Evolutionary conservation across 192 early-diverging fungal genomes (phyloP), one percentile per base, ranked within the genome.

Genomic region (Coemansia aciculifera): DNA sequence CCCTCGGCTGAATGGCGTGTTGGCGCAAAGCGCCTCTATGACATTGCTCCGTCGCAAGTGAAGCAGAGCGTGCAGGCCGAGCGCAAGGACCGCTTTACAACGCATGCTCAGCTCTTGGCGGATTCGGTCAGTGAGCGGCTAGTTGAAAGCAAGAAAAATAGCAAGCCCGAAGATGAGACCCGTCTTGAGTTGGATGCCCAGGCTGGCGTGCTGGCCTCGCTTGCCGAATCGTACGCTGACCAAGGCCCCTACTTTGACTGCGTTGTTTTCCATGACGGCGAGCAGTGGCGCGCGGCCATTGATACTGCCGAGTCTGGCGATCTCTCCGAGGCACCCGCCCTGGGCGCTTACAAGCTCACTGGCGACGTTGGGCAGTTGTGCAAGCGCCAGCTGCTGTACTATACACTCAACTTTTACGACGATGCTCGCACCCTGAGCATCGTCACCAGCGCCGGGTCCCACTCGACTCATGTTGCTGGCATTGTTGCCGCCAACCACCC

Each of bases 391-490:
- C 85, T 91, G 74, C 85, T 96, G 32, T 93, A 91, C 76, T 96
- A 91, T 70, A 93, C 93, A 13, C 88, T 98, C 66, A 98, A 97
- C 84, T 91, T 99, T 59, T 98, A 95, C 77, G 93, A 97, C 67
- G 82, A 89, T 40, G 94, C 90, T 0, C 79, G 87, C 57, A 76
- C 86, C 37, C 82, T 92, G 34, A 91, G 89, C 72, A 93, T 97
- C 67, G 96, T 96, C 34, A 91, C 90, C 32, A 73, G 87, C 40
- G 87, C 87, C 49, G 92, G 94, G n/a, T 74, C 87, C 29, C 97
- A 99, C 71, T 91, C 93, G 24, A 97, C 92, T 7, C 97, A 99
- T 66, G 97, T 99, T 54, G 94, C 96, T 37, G 92, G 90, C 23
- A 98, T 99, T 69, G 82, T 94, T 17, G 94, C 94, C 2, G 95